Evolutionary conservation across 2,329 filamentous ascomycete genomes (phyloP).

Genomic region (Neoascochyta sp.): DNA sequence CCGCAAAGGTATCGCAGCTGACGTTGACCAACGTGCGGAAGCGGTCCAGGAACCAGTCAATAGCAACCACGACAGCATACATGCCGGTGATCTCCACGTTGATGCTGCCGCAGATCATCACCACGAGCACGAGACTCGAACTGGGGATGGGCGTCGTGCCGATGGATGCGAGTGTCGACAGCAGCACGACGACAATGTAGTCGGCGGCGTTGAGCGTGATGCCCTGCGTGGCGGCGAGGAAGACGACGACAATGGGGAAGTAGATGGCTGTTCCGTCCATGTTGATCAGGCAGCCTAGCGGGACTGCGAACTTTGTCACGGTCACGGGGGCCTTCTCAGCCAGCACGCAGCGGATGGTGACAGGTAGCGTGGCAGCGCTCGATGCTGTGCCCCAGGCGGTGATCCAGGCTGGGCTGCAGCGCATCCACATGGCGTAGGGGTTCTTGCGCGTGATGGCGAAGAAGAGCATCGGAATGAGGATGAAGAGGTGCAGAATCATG

Average conservation of each 20-base stretch:
- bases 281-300: slow-evolving; percentile 46
- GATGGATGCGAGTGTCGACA: slow-evolving; percentile 52
- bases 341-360: slow-evolving; percentile 46
- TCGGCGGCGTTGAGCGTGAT: slow-evolving; percentile 43
- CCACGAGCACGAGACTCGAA: slow-evolving; percentile 50
- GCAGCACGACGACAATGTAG: slow-evolving; percentile 50
- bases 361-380: slow-evolving; percentile 51
- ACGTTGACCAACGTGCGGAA: slow-evolving; percentile 54
- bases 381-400: slow-evolving; percentile 55
- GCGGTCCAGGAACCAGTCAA: slow-evolving; percentile 56
- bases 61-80: slow-evolving; percentile 53
- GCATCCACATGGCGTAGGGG: slow-evolving; percentile 49
- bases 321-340: slow-evolving; percentile 44
- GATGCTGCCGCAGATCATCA: slow-evolving; percentile 51
- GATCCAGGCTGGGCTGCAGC: slow-evolving; percentile 51
- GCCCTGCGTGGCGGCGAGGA: slow-evolving; percentile 52
- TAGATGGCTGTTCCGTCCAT: slow-evolving; percentile 50
- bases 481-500: slow-evolving; percentile 49
- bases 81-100: slow-evolving; percentile 48
- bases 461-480: slow-evolving; percentile 44
- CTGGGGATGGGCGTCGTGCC: slow-evolving; percentile 54
- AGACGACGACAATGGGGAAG: slow-evolving; percentile 53
- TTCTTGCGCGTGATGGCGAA: slow-evolving; percentile 41
- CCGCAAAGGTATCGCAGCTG: slow-evolving; percentile 50
- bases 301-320: slow-evolving; percentile 47